Evolutionary conservation across 768 basidiomycete genomes (phyloP), one percentile per base, ranked within the genome.

Genomic region (Kwoniella sp.): DNA sequence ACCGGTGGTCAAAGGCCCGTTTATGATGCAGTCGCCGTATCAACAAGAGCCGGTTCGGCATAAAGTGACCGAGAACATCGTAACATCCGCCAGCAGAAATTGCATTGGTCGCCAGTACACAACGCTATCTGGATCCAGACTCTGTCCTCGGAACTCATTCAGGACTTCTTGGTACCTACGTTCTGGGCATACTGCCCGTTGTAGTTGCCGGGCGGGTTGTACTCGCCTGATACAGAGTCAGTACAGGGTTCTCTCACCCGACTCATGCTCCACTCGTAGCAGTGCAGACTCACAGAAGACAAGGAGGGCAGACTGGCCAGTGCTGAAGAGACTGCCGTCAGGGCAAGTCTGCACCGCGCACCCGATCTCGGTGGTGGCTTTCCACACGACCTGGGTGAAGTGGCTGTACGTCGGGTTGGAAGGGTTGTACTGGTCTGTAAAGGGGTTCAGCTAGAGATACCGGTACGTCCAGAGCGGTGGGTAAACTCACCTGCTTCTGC

Each of bases 371-470:
- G 52, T 65, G 10, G 64, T 71, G 3, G 26, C 41, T 46, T 63
- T 56, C 70, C 70, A 67, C 9, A 69, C 61, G 17, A 59, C 55
- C 43, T 54, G 52, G 11, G 52, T 54, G 32, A 54, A 54, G 32
- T 54, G 52, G 26, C 52, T 54, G 44, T 46, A 46, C 29, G 39
- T 28, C 17, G 52, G 52, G 45, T 46, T 54, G 12, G 37, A 46
- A 29, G 52, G 32, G 29, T 54, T 38, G 33, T 54, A 54, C 20
- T 46, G 37, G 26, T 44, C 52, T 54, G 19, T 19, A 14, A 33
- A 29, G 10, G 15, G 5, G n/a, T 12, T 3, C 28, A 43, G 25
- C n/a, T n/a, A n/a, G n/a, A n/a, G n/a, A n/a, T n/a, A 28, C 15
- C 10, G 6, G 12, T 23, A 36, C 14, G 14, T 36, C 15, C 5